These are phyloP conservation scores for Pyricularia sp. DNA, from an alignment of 2,329 filamentous ascomycete genomes.

Conservation along the genomic window DNA sequence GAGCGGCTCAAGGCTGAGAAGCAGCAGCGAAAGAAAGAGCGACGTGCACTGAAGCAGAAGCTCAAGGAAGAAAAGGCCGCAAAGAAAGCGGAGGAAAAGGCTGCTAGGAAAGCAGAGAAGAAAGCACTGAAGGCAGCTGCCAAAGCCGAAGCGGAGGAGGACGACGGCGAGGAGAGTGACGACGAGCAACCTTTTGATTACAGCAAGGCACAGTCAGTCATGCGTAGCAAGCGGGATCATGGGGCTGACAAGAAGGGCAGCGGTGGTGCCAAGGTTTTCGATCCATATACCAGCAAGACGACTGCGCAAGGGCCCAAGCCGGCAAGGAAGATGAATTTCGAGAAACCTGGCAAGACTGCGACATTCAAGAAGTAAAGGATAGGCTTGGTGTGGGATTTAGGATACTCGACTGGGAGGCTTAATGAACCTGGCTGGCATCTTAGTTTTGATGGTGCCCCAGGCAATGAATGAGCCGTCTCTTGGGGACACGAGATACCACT, in stretches of 20 bases:
- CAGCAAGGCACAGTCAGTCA: slow-evolving; percentile 19
- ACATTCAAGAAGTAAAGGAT: slow-evolving; percentile 25
- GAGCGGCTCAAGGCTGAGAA: slow-evolving; percentile 7
- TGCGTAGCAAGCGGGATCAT: slow-evolving; percentile 13
- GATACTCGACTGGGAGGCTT: neutral
- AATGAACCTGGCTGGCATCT: neutral
- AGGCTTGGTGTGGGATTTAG: neutral
- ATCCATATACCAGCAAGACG: slow-evolving; percentile 18
- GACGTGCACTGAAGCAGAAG: slow-evolving; percentile 17
- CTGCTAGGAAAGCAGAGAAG: slow-evolving; percentile 5
- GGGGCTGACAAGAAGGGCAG: slow-evolving; percentile 5
- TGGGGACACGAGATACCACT: neutral
- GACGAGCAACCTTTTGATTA: slow-evolving; percentile 22
- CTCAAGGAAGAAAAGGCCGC: slow-evolving; percentile 26
- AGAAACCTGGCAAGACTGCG: slow-evolving; percentile 20
- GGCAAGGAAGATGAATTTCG: slow-evolving; percentile 18
- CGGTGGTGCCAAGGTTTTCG: slow-evolving; percentile 14
- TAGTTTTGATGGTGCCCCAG: neutral
- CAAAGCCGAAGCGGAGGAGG: slow-evolving; percentile 8
- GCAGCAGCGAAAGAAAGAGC: slow-evolving; percentile 10
- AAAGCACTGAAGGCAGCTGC: slow-evolving; percentile 8
- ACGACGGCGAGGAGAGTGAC: slow-evolving; percentile 11
- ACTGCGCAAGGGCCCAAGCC: slow-evolving; percentile 17
- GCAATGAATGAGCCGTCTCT: neutral
- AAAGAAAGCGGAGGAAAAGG: slow-evolving; percentile 22